These are phyloP conservation scores for Xylaria longipes DNA, from an alignment of 495 filamentous ascomycete genomes.

Conservation along the genomic window DNA sequence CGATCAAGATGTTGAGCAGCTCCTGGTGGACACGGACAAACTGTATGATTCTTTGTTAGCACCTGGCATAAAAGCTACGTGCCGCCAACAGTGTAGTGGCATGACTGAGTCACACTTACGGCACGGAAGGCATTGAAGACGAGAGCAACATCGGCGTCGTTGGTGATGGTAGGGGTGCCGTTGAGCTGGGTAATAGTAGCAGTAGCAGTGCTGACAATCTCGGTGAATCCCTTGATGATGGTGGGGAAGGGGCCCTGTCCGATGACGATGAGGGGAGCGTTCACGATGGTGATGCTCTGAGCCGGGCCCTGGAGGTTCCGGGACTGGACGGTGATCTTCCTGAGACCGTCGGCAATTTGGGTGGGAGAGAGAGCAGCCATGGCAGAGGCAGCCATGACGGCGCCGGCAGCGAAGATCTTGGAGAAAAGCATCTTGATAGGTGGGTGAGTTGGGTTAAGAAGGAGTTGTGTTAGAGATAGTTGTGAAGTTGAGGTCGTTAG, in stretches of 20 bases:
- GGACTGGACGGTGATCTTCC: slow-evolving; percentile 27
- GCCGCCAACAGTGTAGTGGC: neutral
- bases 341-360: slow-evolving; percentile 27
- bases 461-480: neutral
- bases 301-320: slow-evolving; percentile 24
- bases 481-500: neutral
- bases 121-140: slow-evolving; percentile 18
- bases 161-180: slow-evolving; percentile 9
- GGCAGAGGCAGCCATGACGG: slow-evolving; percentile 26
- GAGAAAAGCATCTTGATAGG: slow-evolving; percentile 36
- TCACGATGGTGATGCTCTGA: slow-evolving; percentile 32
- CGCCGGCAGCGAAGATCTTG: slow-evolving; percentile 22
- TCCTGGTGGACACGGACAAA: slow-evolving; percentile 37
- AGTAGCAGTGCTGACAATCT: slow-evolving; percentile 34
- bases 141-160: slow-evolving; percentile 27
- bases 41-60: slow-evolving; percentile 1
- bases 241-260: slow-evolving; percentile 33
- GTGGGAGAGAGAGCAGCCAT: slow-evolving; percentile 19
- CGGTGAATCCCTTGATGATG: slow-evolving; percentile 30
- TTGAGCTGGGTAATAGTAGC: slow-evolving; percentile 3
- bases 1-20: slow-evolving; percentile 42
- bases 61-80: neutral
- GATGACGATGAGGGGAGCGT: slow-evolving; percentile 32
- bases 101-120: slow-evolving; percentile 14
- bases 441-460: neutral